Evolutionary conservation across 192 early-diverging fungal species (phyloP).

Genomic region (Linnemannia exigua): DNA sequence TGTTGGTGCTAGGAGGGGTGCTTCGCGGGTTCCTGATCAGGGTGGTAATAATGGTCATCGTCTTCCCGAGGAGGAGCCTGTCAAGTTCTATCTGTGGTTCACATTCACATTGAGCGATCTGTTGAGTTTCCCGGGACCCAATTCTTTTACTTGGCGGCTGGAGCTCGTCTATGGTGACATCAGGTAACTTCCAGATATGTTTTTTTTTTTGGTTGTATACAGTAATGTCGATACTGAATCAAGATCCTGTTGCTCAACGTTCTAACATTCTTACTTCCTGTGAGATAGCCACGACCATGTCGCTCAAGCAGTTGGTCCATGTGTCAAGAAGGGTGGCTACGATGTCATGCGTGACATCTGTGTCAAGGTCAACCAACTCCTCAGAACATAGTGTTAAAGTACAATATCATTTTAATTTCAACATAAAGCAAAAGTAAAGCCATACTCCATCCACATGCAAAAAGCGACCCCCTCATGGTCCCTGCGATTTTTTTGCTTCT

Average conservation of each 20-base stretch:
- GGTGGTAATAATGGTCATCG: not conserved
- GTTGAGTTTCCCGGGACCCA: conserved; percentile 33
- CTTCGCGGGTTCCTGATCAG: not conserved
- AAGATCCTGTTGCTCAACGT: not conserved
- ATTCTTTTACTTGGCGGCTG: conserved; percentile 50
- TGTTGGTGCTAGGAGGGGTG: conserved; percentile 14
- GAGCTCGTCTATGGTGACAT: conserved; percentile 49
- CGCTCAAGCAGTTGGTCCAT: conserved; percentile 22
- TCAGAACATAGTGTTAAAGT: conserved; percentile 12
- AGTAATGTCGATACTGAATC: not conserved
- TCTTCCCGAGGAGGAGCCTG: conserved; percentile 23
- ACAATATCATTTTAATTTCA: not conserved
- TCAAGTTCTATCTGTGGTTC: conserved; percentile 57
- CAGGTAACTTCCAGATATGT: too few relatives aligned
- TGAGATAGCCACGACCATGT: conserved; percentile 24
- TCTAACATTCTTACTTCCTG: not conserved
- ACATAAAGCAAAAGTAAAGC: not conserved
- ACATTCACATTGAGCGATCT: conserved; percentile 50
- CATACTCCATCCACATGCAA: not conserved
- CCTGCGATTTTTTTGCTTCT: not conserved
- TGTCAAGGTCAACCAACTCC: conserved; percentile 40
- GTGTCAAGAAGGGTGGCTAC: conserved; percentile 45
- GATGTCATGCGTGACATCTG: conserved; percentile 36
- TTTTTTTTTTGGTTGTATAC: not conserved
- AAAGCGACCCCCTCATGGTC: not conserved